Percentiles rank a stretch among this genome's conserved stretches.
Conservation (phyloP, 2,329 filamentous ascomycete genomes). For the Didymosphaeria variabile region DNA sequence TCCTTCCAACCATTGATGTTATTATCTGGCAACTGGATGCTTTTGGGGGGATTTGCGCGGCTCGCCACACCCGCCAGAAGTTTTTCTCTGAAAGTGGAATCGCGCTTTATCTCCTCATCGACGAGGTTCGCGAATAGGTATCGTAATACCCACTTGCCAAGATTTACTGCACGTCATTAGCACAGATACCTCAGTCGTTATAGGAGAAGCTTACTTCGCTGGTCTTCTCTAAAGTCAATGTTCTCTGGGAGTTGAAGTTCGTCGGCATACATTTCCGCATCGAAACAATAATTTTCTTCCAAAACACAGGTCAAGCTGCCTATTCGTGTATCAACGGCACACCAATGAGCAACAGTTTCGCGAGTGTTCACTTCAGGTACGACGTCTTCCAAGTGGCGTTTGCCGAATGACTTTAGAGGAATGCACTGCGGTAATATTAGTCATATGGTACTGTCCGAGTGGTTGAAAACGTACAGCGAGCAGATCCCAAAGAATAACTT, state of each 20-base stretch:
- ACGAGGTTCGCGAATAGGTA: slow-evolving; percentile 91
- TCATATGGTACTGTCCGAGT: background rate
- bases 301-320: slow-evolving; percentile 89
- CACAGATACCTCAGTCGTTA: background rate
- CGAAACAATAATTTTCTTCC: slow-evolving; percentile 95
- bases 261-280: slow-evolving; percentile 96
- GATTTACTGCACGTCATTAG: slow-evolving; percentile 71
- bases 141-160: slow-evolving; percentile 94
- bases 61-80: slow-evolving; percentile 69
- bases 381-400: slow-evolving; percentile 92
- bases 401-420: slow-evolving; percentile 91
- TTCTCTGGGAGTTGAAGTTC: slow-evolving; percentile 78
- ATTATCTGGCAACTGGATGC: slow-evolving; percentile 64
- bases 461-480: slow-evolving; percentile 68
- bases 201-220: slow-evolving; percentile 73
- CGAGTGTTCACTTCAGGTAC: slow-evolving; percentile 84
- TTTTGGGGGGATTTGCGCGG: slow-evolving; percentile 67
- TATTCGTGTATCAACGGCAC: slow-evolving; percentile 90
- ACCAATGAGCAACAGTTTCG: slow-evolving; percentile 95
- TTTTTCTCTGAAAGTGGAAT: slow-evolving; percentile 75
- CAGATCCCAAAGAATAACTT: slow-evolving; percentile 94
- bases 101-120: slow-evolving; percentile 86
- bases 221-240: slow-evolving; percentile 89
- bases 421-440: slow-evolving; percentile 68
- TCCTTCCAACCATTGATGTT: slow-evolving; percentile 58